Percentiles rank a stretch among this genome's conserved stretches.
These are phyloP conservation scores for Colletotrichum theobromicola DNA, from an alignment of 2,329 filamentous ascomycete species.

Conservation along the genomic window DNA sequence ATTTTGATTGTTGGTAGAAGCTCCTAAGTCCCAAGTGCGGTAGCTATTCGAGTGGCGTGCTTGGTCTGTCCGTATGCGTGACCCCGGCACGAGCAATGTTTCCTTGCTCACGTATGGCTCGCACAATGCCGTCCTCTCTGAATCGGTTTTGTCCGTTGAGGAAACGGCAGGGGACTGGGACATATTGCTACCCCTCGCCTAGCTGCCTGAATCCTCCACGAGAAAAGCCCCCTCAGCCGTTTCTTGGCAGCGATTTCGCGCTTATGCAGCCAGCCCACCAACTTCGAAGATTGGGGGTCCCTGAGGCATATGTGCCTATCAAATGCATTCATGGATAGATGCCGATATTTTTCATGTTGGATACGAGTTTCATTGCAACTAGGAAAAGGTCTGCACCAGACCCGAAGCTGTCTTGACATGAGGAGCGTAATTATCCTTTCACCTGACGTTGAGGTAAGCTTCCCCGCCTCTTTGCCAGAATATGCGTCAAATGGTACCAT, in stretches of 20 bases:
- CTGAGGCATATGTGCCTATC: background rate
- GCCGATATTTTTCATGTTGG: background rate
- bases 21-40: background rate
- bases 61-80: rapidly evolving
- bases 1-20: background rate
- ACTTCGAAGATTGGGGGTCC: background rate
- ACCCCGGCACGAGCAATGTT: background rate
- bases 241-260: background rate
- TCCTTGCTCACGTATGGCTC: background rate
- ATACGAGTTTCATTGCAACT: background rate
- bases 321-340: background rate
- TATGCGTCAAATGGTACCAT: background rate
- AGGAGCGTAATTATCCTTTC: background rate
- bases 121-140: rapidly evolving
- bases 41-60: rapidly evolving
- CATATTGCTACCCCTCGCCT: background rate
- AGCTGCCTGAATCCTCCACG: background rate
- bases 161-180: background rate
- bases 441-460: background rate
- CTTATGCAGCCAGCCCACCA: background rate
- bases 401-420: background rate
- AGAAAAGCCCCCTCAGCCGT: background rate
- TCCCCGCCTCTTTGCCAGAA: background rate
- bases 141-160: background rate
- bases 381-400: background rate